Evolutionary conservation across 129 eudicot genomes (phyloP).

Genomic region (Artemisia annua): DNA sequence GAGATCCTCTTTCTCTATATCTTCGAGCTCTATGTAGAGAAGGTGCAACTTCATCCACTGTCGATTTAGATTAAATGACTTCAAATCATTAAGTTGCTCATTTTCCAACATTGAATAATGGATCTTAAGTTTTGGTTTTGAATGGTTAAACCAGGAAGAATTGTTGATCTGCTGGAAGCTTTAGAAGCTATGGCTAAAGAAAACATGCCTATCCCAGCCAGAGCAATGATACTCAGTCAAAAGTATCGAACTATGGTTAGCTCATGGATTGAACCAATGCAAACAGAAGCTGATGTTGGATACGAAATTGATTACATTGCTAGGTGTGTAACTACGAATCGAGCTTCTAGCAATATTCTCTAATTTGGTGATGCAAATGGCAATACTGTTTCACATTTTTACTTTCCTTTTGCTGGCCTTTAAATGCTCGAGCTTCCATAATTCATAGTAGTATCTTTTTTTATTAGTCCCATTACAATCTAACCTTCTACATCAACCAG

Average conservation of each 20-base stretch:
- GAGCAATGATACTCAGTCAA: slow-evolving; percentile 94
- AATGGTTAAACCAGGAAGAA: slow-evolving; percentile 50
- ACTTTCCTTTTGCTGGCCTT: no score
- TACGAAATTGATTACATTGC: slow-evolving; percentile 90
- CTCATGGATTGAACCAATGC: slow-evolving; percentile 99
- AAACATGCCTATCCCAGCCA: slow-evolving; percentile 73
- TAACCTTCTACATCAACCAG: slow-evolving; percentile 46
- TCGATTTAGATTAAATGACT: slow-evolving; percentile 11
- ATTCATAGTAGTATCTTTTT: background rate
- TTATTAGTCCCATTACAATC: background rate
- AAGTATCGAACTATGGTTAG: slow-evolving; percentile 93
- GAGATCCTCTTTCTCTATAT: slow-evolving; percentile 94
- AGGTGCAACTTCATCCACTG: slow-evolving; percentile 43
- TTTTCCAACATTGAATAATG: background rate
- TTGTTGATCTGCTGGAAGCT: slow-evolving; percentile 85
- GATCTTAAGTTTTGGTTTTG: no score
- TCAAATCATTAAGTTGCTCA: background rate
- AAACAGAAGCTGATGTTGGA: slow-evolving; percentile 95
- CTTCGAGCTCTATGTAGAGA: slow-evolving; percentile 92
- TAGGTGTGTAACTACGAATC: slow-evolving; percentile 42
- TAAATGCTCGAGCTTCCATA: no score
- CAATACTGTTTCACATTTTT: background rate
- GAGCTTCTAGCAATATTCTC: background rate
- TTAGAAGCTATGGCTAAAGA: slow-evolving; percentile 88
- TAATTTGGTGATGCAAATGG: background rate